Base-by-base conservation (phyloP, 805 yeast species). In the Cyberlindnera xylosilytica region DNA sequence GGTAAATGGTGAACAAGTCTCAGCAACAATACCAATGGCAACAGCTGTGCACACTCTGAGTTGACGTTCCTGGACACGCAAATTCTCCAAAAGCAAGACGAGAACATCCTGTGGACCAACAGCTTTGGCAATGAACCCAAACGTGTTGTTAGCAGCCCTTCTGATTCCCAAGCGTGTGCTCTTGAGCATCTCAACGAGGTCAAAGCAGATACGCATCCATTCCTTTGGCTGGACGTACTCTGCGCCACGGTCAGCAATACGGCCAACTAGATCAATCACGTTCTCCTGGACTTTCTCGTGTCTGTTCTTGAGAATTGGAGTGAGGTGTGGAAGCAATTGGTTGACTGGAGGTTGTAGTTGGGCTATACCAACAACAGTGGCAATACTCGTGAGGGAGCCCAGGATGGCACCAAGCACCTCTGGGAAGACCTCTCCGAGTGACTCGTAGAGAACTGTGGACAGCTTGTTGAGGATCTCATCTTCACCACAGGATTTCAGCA, bases 121-220 rank as follows among this genome's bases (percentile, higher is more conserved):
- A 0, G 96, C 95, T 49, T 77, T 78, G 0, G 99, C 90, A 47
- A 93, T 89, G 39, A 77, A 75, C 0, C 98, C 99, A 68, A 93
- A 93, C 0, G 98, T 87, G 16, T 78, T 78, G 58, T 90, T 93
- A 0, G 99, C 96, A 0, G 90, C 84, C 23, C 81, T 72, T 49
- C 98, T 68, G 35, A 90, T 87, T 12, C 81, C 70, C 54, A 84
- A 87, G 43, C 78, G 78, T 6, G 85, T 78, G 18, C 95, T 83
- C 57, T 87, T 88, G 45, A 93, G 72, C 81, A 91, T 81, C 52
- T 93, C 98, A 35, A 93, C 64, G 26, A 93, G 70, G 56, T 90
- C 97, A 62, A 87, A 88, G 56, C 97, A 87, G 20, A 91, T 86
- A 49, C 98, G 73, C 91, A 93, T 87, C 99, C 99, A 93, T 63